Evolutionary conservation across 2,329 filamentous ascomycete genomes (phyloP), one percentile per base, ranked within the genome.

Genomic region (Scedosporium aurantiacum): DNA sequence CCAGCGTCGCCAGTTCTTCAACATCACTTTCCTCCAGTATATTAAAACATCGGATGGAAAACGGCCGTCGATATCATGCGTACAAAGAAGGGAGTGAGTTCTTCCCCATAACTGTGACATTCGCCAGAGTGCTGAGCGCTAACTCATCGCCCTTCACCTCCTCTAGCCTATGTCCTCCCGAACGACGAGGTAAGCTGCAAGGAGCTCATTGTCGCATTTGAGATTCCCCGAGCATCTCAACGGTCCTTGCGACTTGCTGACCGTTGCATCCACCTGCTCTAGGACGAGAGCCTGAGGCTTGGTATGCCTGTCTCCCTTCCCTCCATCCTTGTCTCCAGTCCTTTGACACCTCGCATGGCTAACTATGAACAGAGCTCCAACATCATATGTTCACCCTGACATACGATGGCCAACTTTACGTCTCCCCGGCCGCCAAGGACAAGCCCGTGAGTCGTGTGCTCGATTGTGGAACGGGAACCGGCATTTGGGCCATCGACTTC

Each of bases 401-500:
- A 1, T 65, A 68, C 18, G 64, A 70, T 23, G 65, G 65, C 43
- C 63, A 66, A 21, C 64, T 70, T 18, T 61, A 66, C 12, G 16
- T 69, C 14, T 65, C 65, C 23, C 64, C 68, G 47, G 63, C 60
- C 16, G 63, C 61, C n/a, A 47, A 60, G 45, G 58, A 63, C 28
- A 64, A 43, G 27, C 28, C 57, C 28, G 37, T 64, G 4, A 66
- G 65, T n/a, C 63, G 67, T 8, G 68, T 68, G 21, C 64, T 72
- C 21, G 70, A 72, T 50, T 62, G 70, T 5, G 70, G 71, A 18
- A 71, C 69, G 1, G 70, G 70, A 2, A 72, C 70, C 0, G 70
- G 71, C 7, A 64, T 68, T 28, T 73, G 70, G 71, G 68, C 70
- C 14, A 67, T 71, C 1, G 70, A 72, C 52, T 72, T 69, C 63